Conservation (phyloP, 176 grass and related monocot genomes). For the Oropetium thomaeum region DNA sequence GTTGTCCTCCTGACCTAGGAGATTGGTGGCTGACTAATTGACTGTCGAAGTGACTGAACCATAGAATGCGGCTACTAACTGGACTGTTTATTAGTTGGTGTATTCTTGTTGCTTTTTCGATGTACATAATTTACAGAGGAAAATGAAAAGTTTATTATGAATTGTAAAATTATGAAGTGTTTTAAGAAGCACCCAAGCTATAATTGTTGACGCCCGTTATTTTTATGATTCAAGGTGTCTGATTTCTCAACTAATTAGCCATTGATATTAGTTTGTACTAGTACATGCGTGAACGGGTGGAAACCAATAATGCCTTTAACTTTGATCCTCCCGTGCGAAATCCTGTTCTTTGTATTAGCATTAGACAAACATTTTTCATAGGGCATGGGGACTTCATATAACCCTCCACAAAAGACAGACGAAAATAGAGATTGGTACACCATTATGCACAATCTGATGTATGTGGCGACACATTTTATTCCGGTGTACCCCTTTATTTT, state of each 20-base stretch:
- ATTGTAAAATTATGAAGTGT: background rate
- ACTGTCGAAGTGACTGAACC: background rate
- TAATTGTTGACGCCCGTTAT: background rate
- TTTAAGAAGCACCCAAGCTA: slow-evolving; percentile 7
- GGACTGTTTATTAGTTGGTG: background rate
- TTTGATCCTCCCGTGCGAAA: too few relatives aligned
- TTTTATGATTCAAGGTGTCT: background rate
- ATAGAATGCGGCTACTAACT: background rate
- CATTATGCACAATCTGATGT: too few relatives aligned
- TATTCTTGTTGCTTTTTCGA: slow-evolving; percentile 2
- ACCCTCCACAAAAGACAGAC: too few relatives aligned
- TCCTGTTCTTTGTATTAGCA: too few relatives aligned
- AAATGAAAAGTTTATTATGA: slow-evolving; percentile 11
- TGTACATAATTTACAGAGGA: slow-evolving; percentile 40
- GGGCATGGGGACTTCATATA: too few relatives aligned
- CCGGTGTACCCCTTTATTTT: too few relatives aligned
- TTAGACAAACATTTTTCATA: too few relatives aligned
- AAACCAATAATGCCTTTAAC: too few relatives aligned
- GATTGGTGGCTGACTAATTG: background rate
- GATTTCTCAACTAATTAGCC: background rate
- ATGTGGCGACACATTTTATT: too few relatives aligned
- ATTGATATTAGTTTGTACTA: background rate
- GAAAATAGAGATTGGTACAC: too few relatives aligned
- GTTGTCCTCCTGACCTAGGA: background rate
- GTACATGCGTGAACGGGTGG: background rate